phyloP scores from a whole-genome alignment of 805 yeast species.

The Starmerella floris region DNA sequence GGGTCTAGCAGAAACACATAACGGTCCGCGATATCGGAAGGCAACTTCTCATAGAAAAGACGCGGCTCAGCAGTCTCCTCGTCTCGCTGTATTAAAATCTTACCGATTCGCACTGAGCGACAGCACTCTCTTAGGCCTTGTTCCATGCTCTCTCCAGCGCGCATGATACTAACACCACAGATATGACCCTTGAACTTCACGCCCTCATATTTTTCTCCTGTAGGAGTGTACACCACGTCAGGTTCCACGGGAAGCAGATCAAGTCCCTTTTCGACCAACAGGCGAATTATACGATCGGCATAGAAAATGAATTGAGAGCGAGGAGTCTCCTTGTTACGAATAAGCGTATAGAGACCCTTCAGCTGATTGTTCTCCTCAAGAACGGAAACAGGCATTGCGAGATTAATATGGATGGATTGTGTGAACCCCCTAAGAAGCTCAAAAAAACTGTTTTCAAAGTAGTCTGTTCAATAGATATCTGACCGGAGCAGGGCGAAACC shows the following conservation, averaged over 20 bases:
- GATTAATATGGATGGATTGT: no score
- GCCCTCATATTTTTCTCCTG: constrained; percentile 60
- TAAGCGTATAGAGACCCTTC: constrained; percentile 73
- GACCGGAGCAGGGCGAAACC: no score
- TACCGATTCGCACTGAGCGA: constrained; percentile 90
- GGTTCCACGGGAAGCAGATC: constrained; percentile 84
- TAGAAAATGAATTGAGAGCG: constrained; percentile 92
- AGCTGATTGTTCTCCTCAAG: constrained; percentile 86
- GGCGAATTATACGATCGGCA: constrained; percentile 84
- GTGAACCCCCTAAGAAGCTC: no score
- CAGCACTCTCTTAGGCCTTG: constrained; percentile 96
- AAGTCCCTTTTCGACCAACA: constrained; percentile 89
- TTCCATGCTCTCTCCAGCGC: constrained; percentile 99
- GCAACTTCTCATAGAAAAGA: constrained; percentile 83
- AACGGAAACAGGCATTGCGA: constrained; percentile 25
- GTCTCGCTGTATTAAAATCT: constrained; percentile 91
- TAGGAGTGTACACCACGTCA: constrained; percentile 56
- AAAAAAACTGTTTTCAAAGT: background rate
- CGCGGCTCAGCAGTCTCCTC: constrained; percentile 94
- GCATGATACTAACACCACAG: constrained; percentile 93
- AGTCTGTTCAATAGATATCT: no score
- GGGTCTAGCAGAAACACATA: constrained; percentile 90
- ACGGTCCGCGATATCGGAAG: constrained; percentile 78
- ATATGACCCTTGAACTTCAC: constrained; percentile 77
- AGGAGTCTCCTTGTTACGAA: constrained; percentile 65